Base-by-base conservation (phyloP, 1,139 yeast genomes). In the Hansenula anomala region DNA sequence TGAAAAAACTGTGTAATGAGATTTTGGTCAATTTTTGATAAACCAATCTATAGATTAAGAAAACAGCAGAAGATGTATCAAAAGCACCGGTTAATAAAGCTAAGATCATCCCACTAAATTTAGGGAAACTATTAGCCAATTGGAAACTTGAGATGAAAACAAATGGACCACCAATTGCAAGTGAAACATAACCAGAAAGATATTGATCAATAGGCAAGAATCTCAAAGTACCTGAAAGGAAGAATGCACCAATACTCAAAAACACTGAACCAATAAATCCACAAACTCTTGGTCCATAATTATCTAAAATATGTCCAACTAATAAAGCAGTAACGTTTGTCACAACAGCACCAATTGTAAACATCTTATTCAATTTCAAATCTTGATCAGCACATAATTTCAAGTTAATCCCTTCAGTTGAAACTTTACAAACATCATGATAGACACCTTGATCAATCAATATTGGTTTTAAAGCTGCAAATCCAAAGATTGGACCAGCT, bases 401-500 rank as follows among this genome's bases (percentile, higher is more conserved):
- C 49, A 20, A 20, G 8, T 50, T 55, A 4, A 23, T 22, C 1
- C 60, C 49, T 1, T 52, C 39, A n/a, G 44, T 44, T 7, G 48
- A 48, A 4, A 37, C 42, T 22, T 49, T 48, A 32, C 97, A 90
- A 18, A 66, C 59, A 12, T 77, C 74, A 24, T 69, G 60, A 55
- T 90, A 90, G n/a, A 89, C 79, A 2, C 89, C 88, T 57, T 89
- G 90, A 10, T 69, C 60, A 20, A 87, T 75, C 35, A 90, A 66
- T 4, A 89, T 75, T 5, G 95, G 95, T 56, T 90, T 90, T 39
- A 90, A 66, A 4, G 97, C 97, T 16, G 97, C 96, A 65, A 89
- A 90, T 2, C 97, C 95, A 67, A 90, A 90, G 11, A 89, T 82
- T 1, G 95, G 89, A 2, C 97, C 97, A 0, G 96, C 96, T 3